Conservation (phyloP, 2,329 filamentous ascomycete species). For the Apiospora pterosperma region DNA sequence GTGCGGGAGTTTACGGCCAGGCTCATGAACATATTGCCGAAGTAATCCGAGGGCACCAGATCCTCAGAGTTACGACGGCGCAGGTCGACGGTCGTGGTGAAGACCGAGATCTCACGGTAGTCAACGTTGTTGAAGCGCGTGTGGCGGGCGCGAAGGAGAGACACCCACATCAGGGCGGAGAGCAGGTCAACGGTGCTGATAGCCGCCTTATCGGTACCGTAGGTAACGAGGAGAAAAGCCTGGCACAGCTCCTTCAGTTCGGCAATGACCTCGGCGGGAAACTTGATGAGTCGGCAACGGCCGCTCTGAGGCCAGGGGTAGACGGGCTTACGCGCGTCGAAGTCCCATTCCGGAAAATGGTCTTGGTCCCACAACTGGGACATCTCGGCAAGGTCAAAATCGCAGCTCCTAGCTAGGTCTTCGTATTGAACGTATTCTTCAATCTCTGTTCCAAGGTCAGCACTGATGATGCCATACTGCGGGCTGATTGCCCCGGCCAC, state of each 20-base stretch:
- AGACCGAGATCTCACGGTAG: not conserved
- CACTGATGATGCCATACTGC: not conserved
- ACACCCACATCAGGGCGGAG: constrained; percentile 6
- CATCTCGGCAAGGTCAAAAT: not conserved
- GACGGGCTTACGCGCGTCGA: not conserved
- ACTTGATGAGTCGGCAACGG: constrained; percentile 2
- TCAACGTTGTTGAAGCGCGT: not conserved
- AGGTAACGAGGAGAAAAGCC: not conserved
- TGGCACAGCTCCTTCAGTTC: not conserved
- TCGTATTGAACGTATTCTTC: not conserved
- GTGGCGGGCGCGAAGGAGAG: constrained; percentile 4
- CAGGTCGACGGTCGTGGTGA: not conserved
- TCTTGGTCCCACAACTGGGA: not conserved
- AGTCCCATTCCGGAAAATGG: constrained; percentile 1
- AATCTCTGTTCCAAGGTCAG: not conserved
- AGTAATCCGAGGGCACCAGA: not conserved
- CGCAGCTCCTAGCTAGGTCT: not conserved
- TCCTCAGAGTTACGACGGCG: not conserved
- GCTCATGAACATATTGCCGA: constrained; percentile 11
- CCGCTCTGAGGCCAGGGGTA: not conserved
- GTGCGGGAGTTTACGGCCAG: not conserved
- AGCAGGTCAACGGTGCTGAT: not conserved
- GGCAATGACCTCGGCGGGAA: not conserved
- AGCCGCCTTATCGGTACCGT: not conserved
- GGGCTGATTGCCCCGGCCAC: no score